phyloP scores from a whole-genome alignment of 257 asterid genomes.

The Fraxinus excelsior region DNA sequence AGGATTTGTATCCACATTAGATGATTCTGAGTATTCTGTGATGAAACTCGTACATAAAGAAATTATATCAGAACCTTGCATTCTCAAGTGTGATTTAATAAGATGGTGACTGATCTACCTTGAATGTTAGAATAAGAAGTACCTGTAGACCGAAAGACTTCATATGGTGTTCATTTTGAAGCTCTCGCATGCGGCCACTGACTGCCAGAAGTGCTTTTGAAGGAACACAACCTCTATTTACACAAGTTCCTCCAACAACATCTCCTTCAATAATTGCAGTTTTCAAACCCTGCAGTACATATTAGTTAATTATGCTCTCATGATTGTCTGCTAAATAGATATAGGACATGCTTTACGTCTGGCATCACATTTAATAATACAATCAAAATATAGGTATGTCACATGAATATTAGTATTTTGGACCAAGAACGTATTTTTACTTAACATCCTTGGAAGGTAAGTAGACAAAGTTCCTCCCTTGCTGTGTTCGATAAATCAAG shows the following conservation, averaged over 20 bases:
- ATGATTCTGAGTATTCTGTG: constrained; percentile 8
- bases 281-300: constrained; percentile 68
- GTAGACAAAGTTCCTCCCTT: constrained; percentile 4
- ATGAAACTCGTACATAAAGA: neutral
- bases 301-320: constrained; percentile 8
- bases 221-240: constrained; percentile 89
- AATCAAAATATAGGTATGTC: neutral
- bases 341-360: constrained; percentile 7
- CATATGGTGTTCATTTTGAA: constrained; percentile 82
- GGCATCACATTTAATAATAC: neutral
- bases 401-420: neutral
- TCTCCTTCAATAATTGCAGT: constrained; percentile 92
- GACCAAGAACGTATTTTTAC: constrained; percentile 4
- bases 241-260: constrained; percentile 89
- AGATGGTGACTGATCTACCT: constrained; percentile 9
- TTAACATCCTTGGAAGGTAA: neutral
- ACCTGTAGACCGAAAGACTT: constrained; percentile 91
- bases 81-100: constrained; percentile 11
- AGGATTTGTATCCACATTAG: neutral
- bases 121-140: constrained; percentile 26
- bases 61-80: neutral
- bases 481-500: neutral
- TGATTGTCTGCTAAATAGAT: constrained; percentile 16
- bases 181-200: constrained; percentile 92
- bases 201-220: constrained; percentile 91